Evolutionary conservation across 176 grass and related monocot species (phyloP).

Genomic region (Aegilops umbellulata): DNA sequence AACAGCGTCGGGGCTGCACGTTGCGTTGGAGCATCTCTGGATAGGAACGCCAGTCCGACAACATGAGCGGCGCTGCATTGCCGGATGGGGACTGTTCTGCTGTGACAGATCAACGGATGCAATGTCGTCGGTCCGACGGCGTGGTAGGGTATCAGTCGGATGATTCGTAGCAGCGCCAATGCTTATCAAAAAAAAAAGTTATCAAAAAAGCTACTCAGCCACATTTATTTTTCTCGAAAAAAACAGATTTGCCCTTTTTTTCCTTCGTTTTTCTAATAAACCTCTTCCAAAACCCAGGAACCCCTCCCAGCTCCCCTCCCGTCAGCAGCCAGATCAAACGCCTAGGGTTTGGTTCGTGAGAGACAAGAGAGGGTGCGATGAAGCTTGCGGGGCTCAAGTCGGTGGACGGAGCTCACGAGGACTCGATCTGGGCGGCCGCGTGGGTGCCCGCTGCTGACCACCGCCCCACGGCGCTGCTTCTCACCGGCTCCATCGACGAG

Average conservation of each 20-base stretch:
- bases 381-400: conserved; percentile 86
- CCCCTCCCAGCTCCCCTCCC: background rate
- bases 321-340: background rate
- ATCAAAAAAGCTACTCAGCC: no score
- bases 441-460: conserved; percentile 63
- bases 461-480: conserved; percentile 59
- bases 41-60: no score
- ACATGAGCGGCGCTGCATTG: no score
- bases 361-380: conserved; percentile 29
- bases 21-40: no score
- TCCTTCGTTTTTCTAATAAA: background rate
- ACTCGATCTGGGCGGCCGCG: conserved; percentile 88
- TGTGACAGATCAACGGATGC: no score
- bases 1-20: no score
- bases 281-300: conserved; percentile 18
- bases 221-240: no score
- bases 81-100: no score
- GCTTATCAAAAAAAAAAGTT: no score
- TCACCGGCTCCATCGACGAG: conserved; percentile 85
- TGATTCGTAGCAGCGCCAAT: no score
- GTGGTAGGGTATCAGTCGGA: no score
- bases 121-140: no score
- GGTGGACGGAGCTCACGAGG: conserved; percentile 73
- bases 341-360: conserved; percentile 35
- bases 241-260: background rate